Percentiles rank a stretch among this genome's conserved stretches.
Evolutionary conservation across 352 stramenopile species (phyloP).

Genomic region (Pythium dissimile): DNA sequence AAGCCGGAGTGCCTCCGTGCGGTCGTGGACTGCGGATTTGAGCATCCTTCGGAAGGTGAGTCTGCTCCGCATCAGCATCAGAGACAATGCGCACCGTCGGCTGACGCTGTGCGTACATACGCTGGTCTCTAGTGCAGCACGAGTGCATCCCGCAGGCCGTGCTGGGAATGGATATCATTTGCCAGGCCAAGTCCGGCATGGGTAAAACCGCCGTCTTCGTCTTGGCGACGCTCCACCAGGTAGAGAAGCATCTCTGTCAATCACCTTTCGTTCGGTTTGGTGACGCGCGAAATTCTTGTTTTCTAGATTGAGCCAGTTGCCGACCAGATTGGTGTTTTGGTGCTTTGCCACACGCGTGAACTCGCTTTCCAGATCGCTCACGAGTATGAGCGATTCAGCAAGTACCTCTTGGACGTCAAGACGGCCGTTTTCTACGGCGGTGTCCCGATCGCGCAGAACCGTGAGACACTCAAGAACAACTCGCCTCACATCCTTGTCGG

Average conservation of each 20-base stretch:
- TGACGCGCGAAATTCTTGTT: too few species aligned
- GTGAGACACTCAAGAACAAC: slow-evolving; percentile 96
- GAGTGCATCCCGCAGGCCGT: slow-evolving; percentile 99
- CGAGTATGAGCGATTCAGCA: slow-evolving; percentile 99
- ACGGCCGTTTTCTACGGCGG: slow-evolving; percentile 96
- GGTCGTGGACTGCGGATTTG: slow-evolving; percentile 99
- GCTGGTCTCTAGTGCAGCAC: slow-evolving; percentile 89
- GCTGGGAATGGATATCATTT: slow-evolving; percentile 99
- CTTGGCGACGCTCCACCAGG: slow-evolving; percentile 98
- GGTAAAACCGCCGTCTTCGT: slow-evolving; percentile 99
- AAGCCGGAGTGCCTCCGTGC: slow-evolving; percentile 98
- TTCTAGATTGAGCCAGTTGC: slow-evolving; percentile 83
- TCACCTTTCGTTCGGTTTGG: too few species aligned
- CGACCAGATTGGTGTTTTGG: slow-evolving; percentile 94
- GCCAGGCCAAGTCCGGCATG: slow-evolving; percentile 99
- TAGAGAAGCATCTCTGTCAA: slow-evolving; percentile 30
- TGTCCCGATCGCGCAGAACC: slow-evolving; percentile 94
- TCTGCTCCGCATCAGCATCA: neutral
- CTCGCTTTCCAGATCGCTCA: slow-evolving; percentile 99
- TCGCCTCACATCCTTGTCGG: slow-evolving; percentile 97
- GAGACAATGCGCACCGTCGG: neutral
- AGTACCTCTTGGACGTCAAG: slow-evolving; percentile 97
- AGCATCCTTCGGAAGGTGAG: slow-evolving; percentile 98
- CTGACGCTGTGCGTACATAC: neutral
- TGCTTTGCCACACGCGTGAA: slow-evolving; percentile 99